Base-by-base conservation (phyloP, 805 yeast species). In the Candida schatavii region DNA sequence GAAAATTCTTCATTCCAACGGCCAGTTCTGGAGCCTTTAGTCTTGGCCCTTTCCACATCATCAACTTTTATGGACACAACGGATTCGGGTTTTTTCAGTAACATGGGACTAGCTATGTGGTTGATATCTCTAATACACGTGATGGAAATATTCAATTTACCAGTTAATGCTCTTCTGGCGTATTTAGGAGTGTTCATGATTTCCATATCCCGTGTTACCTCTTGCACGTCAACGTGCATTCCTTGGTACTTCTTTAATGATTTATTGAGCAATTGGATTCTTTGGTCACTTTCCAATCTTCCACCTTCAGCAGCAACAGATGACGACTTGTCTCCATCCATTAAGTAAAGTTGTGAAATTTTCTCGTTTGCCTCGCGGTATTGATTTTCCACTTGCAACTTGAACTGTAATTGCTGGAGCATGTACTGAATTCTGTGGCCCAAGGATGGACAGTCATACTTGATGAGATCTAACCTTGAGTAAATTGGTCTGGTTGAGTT, bases 371-470 rank as follows among this genome's bases (percentile, higher is more conserved):
- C 98, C 49, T 83, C 91, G 54, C 83, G 82, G 64, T 91, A 93
- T 64, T 93, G 96, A 52, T 87, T 81, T 61, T 93, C 99, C 29
- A 91, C 95, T 56, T 91, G 93, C 35, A 91, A 74, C 64, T 93
- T 93, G 62, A 91, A 89, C 59, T 90, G 96, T 45, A 93, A 73
- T 62, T 89, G 95, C 65, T 90, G 97, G 42, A 91, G 75, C 98
- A 93, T 90, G 54, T 87, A 83, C 64, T 88, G 97, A 56, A 93
- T 93, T 48, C 93, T 79, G 54, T 93, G 97, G 9, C 97, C 97
- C 51, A 93, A 69, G 0, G 95, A 87, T 0, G 97, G 97, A 52
- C 96, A 87, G 55, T 93, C 97, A 57, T 88, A 89, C 54, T 89
- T 89, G 58, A 88, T 75, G 43, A 93, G 72, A 60, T 93, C 99